Evolutionary conservation across 2,329 filamentous ascomycete genomes (phyloP), one percentile per base, ranked within the genome.

Genomic region (Talaromyces verruculosus): DNA sequence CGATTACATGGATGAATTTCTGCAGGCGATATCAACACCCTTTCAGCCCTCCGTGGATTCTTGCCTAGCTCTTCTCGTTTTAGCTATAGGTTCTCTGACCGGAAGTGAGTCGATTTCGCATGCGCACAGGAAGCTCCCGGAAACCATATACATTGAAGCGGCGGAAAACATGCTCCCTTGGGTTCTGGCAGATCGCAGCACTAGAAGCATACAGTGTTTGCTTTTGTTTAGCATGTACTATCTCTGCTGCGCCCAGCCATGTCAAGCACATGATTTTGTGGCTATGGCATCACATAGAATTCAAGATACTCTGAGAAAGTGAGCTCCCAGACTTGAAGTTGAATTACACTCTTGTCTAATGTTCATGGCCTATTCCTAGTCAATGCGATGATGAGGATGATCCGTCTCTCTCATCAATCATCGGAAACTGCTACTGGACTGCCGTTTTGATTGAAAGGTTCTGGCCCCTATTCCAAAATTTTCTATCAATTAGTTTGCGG

Each of bases 401-500:
- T 53, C 15, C 25, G 17, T 33, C 49, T 19, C 22, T 17, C 2
- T 60, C 64, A 28, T 19, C 45, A 15, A 65, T 67, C 5, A 17
- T 63, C 13, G 57, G 58, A 28, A 63, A 65, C 25, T 67, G 63
- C 19, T 67, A 55, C 63, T 67, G 63, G 58, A 37, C 63, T 5
- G 63, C 63, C 4, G 15, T 67, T 22, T 39, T 67, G 37, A 67
- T 65, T 33, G 66, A 65, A 65, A 67, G 66, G 66, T 67, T 33
- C 13, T 15, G 49, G 15, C 49, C 49, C 49, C 49, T 53, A 53
- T 53, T 53, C 22, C 49, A 30, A 53, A 17, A 30, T 30, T 53
- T 30, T 22, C 49, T 30, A 53, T 30, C 22, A 53, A 15, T 19
- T 22, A 53, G 25, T 53, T 53, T 17, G 49, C 49, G 49, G 17